These are phyloP conservation scores for Amylocystis lapponica DNA, from an alignment of 768 basidiomycete species.

Conservation along the genomic window DNA sequence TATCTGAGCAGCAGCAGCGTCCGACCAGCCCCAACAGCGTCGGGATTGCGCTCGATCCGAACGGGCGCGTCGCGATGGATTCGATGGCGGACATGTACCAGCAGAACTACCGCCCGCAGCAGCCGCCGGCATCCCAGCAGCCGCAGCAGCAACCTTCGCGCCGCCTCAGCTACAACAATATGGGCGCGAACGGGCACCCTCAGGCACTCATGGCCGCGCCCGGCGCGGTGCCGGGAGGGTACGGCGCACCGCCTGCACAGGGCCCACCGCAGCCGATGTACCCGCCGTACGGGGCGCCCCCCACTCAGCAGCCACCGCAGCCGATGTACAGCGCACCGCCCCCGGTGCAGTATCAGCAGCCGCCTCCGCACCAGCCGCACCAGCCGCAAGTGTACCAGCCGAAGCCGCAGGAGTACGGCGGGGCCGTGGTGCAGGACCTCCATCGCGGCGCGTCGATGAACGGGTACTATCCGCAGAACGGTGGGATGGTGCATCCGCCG, in stretches of 20 bases:
- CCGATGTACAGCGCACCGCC: constrained; percentile 28
- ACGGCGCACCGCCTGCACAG: constrained; percentile 10
- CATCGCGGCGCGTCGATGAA: constrained; percentile 25
- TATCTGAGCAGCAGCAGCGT: constrained; percentile 31
- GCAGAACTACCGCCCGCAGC: constrained; percentile 22
- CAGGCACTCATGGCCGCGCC: constrained; percentile 23
- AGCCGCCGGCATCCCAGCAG: no score
- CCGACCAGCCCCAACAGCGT: constrained; percentile 74
- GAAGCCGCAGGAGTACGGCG: constrained; percentile 10
- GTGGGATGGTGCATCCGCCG: constrained; percentile 15
- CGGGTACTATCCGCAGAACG: constrained; percentile 29
- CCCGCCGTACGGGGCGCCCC: constrained; percentile 17
- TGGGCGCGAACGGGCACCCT: constrained; percentile 22
- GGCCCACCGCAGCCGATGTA: constrained; percentile 25
- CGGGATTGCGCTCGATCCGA: constrained; percentile 78
- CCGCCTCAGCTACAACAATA: constrained; percentile 12
- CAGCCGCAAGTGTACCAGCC: constrained; percentile 19
- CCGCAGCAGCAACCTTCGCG: constrained; percentile 15
- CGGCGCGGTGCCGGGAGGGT: constrained; percentile 6
- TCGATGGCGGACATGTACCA: constrained; percentile 54
- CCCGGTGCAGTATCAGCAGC: constrained; percentile 20
- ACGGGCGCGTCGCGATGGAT: constrained; percentile 77
- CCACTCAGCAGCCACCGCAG: no score
- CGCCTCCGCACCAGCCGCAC: constrained; percentile 3
- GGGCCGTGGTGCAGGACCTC: constrained; percentile 16